phyloP scores from a whole-genome alignment of 345 rosid genomes.

The Eucalyptus camaldulensis region DNA sequence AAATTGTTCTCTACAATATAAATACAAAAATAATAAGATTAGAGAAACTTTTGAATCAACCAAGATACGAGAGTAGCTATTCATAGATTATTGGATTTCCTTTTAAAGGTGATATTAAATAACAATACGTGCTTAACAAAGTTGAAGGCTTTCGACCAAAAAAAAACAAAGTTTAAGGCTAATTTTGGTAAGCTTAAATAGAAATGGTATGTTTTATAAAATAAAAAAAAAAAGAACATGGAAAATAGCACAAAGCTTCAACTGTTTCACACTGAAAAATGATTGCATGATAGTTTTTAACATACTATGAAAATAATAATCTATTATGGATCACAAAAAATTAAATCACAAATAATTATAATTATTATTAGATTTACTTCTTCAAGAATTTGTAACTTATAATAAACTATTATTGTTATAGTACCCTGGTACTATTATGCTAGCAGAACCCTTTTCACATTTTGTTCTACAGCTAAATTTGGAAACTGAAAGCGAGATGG shows the following conservation, averaged over 20 bases:
- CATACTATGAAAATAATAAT: no score
- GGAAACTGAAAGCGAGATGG: background rate
- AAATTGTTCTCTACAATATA: background rate
- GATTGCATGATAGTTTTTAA: no score
- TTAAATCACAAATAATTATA: no score
- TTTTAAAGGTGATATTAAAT: background rate
- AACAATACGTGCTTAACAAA: background rate
- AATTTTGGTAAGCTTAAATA: background rate
- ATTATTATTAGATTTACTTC: no score
- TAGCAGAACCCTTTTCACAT: no score
- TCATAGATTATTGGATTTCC: background rate
- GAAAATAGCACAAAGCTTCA: background rate
- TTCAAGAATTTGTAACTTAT: no score
- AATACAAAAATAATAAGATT: background rate
- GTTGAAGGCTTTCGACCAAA: background rate
- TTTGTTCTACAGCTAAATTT: background rate
- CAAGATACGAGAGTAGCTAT: background rate
- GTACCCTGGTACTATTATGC: no score
- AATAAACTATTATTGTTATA: no score
- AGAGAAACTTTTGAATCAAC: background rate
- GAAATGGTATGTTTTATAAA: background rate
- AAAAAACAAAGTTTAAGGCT: background rate
- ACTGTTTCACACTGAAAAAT: background rate
- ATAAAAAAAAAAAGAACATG: background rate
- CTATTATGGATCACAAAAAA: fast-evolving